Evolutionary conservation across 371 early-diverging fungal species (phyloP), one percentile per base, ranked within the genome.

Genomic region (Funneliformis caledonium): DNA sequence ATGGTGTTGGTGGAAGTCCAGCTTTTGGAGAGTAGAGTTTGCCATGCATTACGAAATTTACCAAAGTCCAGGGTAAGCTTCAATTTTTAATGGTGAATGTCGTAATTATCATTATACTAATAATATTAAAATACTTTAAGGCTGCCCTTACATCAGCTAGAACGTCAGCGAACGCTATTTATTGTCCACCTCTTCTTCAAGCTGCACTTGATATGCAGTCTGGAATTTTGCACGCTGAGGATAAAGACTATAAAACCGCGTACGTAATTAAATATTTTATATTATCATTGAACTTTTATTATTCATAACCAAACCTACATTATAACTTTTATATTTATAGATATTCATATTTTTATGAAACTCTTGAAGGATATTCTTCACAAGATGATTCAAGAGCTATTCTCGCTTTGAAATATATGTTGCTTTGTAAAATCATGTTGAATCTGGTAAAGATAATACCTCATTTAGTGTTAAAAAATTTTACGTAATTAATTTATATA

Each of bases 171-270:
- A 99, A 99, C 83, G 91, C 97, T 33, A 97, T 99, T 81, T 99
- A 99, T 86, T 98, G 98, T 83, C 99, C 99, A 81, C 97, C 98
- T n/a, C 88, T 96, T 78, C 90, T 99, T 85, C 99, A 99, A 86
- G 99, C 99, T 14, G 90, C 93, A 59, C 89, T 99, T 65, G 99
- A 99, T 86, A 92, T 99, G 93, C 97, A 98, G 85, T 96, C 97
- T 4, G 99, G 99, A 81, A 94, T 97, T 56, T 90, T 99, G 81
- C 98, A 98, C 83, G 95, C 98, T 62, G 99, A 99, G 84, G 99
- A 99, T 81, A 97, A 97, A 88, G 99, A 99, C 84, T 99, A 97
- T 87, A 97, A 97, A 88, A 99, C 99, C 2, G 99, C 96, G 82
- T 98, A 92, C n/a, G 47, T 48, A 78, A 62, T 83, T 33, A 5